phyloP scores from a whole-genome alignment of 306 rosid species.

The Vigna unguiculata region DNA sequence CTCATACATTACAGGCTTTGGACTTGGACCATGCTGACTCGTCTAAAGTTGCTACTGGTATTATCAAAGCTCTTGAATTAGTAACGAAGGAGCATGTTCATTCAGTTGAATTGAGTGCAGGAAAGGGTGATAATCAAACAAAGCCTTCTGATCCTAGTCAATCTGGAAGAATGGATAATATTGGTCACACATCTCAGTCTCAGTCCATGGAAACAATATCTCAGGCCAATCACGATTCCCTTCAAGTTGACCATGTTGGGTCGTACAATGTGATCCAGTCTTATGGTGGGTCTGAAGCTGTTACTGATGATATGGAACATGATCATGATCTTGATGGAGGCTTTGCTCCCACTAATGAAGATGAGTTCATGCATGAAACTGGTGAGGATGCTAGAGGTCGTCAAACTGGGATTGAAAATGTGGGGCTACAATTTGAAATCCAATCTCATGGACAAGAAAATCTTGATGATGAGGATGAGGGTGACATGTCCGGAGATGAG shows the following conservation, averaged over 20 bases:
- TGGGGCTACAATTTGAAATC: conserved; percentile 75
- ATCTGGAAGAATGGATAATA: conserved; percentile 58
- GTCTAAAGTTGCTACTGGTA: conserved; percentile 84
- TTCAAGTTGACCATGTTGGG: conserved; percentile 65
- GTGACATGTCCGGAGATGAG: conserved; percentile 96
- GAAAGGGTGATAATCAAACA: conserved; percentile 68
- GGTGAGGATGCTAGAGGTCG: conserved; percentile 74
- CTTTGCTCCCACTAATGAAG: conserved; percentile 73
- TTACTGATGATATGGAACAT: conserved; percentile 96
- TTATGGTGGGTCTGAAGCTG: conserved; percentile 91
- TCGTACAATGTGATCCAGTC: conserved; percentile 67
- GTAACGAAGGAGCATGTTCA: conserved; percentile 89
- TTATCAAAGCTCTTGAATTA: conserved; percentile 89
- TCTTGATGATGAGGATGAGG: conserved; percentile 89
- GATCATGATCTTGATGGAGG: conserved; percentile 88
- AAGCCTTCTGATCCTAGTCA: conserved; percentile 72
- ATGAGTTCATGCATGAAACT: conserved; percentile 88
- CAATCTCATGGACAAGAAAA: conserved; percentile 82
- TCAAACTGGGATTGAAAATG: conserved; percentile 71
- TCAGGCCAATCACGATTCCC: conserved; percentile 64
- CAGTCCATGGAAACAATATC: conserved; percentile 73
- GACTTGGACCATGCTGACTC: conserved; percentile 94
- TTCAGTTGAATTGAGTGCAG: conserved; percentile 67
- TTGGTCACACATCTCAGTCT: conserved; percentile 65
- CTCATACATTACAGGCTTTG: conserved; percentile 75